Base-by-base conservation (phyloP, 2,329 filamentous ascomycete species). In the Paecilomyces sp. region DNA sequence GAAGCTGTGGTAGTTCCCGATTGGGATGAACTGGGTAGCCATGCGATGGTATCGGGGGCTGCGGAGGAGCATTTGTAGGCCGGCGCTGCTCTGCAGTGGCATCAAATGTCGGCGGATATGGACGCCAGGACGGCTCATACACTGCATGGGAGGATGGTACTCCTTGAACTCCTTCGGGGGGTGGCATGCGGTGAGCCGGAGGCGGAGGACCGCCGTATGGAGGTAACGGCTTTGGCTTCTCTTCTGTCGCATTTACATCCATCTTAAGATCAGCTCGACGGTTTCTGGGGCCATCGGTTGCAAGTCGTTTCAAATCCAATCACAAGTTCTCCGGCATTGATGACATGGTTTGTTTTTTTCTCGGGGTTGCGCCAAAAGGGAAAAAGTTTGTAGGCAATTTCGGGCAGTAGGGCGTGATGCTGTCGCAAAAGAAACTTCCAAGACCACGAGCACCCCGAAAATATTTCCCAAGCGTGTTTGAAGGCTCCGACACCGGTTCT, bases 1-100 rank as follows among this genome's bases (percentile, higher is more conserved):
- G 69, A 7, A 70, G 67, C 58, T 72, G 73, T 25, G 71, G 72
- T 9, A 75, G 63, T 56, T 75, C 72, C 30, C 72, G 71, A 57
- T 66, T 70, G 24, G 69, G 67, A 13, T 70, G 71, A 30, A 68
- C 66, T 11, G 69, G 65, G 58, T 72, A 74, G 41, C 62, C 62
- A 62, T 68, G 70, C 1, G 68, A 62, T 22, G 67, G 66, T n/a
- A 71, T 52, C 25, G 70, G 61, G 12, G 67, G 63, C 58, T 71
- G 70, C 47, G 67, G 62, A 34, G 65, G 63, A 47, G 41, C 41
- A 36, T 63, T 65, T 9, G 72, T 68, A 13, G 67, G 61, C 30
- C 71, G 73, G 51, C 71, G 71, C 33, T 68, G 63, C 31, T 71
- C 70, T 5, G 66, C 58, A 57, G 64, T 61, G 57, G 71, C 58